Evolutionary conservation across 495 filamentous ascomycete species (phyloP).

Genomic region (Thermothielavioides terrestris): DNA sequence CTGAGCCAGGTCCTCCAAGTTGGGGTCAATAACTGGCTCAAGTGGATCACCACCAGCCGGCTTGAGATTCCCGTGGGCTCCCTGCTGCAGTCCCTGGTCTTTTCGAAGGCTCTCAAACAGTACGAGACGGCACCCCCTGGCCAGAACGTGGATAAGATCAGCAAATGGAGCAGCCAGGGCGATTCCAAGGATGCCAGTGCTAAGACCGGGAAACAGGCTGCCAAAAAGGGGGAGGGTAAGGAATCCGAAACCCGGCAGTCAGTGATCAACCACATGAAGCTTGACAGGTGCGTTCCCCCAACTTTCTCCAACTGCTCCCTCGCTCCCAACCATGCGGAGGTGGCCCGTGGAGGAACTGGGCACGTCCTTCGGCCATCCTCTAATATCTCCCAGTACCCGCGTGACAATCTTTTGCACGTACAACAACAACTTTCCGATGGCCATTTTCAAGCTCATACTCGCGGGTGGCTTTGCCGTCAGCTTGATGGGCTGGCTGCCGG

Average conservation of each 20-base stretch:
- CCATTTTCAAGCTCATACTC: slow-evolving; percentile 44
- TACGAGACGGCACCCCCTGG: slow-evolving; percentile 54
- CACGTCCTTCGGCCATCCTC: not conserved
- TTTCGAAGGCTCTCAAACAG: slow-evolving; percentile 56
- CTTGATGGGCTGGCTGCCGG: slow-evolving; percentile 56
- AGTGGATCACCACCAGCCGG: slow-evolving; percentile 51
- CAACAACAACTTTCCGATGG: slow-evolving; percentile 48
- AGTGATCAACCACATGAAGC: slow-evolving; percentile 33
- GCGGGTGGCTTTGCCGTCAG: slow-evolving; percentile 49
- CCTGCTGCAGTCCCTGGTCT: slow-evolving; percentile 57
- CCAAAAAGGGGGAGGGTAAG: slow-evolving; percentile 7
- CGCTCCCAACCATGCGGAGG: no score
- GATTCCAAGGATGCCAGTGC: not conserved
- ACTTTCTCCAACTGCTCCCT: no score
- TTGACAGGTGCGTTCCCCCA: slow-evolving; percentile 29
- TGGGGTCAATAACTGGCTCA: slow-evolving; percentile 46
- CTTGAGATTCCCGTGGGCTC: slow-evolving; percentile 51
- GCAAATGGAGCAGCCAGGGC: not conserved
- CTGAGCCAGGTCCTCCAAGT: slow-evolving; percentile 41
- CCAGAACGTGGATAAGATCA: slow-evolving; percentile 29
- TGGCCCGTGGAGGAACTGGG: not conserved
- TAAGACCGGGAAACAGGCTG: not conserved
- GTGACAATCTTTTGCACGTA: slow-evolving; percentile 54
- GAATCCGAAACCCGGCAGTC: slow-evolving; percentile 15
- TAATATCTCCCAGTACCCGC: slow-evolving; percentile 32